Evolutionary conservation across 1,284 basidiomycete genomes (phyloP), one percentile per base, ranked within the genome.

Genomic region (Sporisorium sorghi): DNA sequence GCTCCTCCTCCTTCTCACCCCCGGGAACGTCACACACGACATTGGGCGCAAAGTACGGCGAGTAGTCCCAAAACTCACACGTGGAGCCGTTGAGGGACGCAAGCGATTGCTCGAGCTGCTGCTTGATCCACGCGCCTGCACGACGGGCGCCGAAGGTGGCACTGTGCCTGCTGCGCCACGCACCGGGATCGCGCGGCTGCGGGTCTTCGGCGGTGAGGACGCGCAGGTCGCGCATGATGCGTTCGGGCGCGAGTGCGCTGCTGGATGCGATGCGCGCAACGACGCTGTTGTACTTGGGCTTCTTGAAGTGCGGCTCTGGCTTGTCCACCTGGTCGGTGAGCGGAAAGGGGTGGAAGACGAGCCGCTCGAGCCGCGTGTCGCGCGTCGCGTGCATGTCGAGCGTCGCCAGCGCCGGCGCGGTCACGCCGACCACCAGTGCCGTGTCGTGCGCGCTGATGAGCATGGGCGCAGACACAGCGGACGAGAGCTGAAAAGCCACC

Each of bases 31-130:
- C 40, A 39, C 77, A 79, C 1, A 79, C 74, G 23, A 79, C 51
- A 39, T 79, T 79, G 24, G 77, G 77, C 19, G 73, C 49, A 53
- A 70, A 78, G 39, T 65, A 65, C 6, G 60, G 30, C 26, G 68
- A 55, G 55, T 78, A 78, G 30, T 62, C 50, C 24, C 39, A 68
- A 47, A 62, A 62, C 11, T 46, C 32, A 35, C 77, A 78, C 17
- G 44, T 26, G 2, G 55, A 40, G 5, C 72, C 77, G 17, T 53
- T 43, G 9, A 79, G 12, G 7, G 14, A 23, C 2, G 32, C 10
- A 5, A 79, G 57, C 24, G 51, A 60, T 7, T 51, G 14, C n/a
- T 57, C 35, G 28, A 77, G 28, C 35, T 72, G 46, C 28, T 42
- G 30, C 35, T 69, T 66, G 58, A 79, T 64, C 77, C 77, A 79